A percentile compares a stretch with the other conserved stretches of the same genome.
Conservation (phyloP, 257 asterid genomes). For the Ophiorrhiza pumila region DNA sequence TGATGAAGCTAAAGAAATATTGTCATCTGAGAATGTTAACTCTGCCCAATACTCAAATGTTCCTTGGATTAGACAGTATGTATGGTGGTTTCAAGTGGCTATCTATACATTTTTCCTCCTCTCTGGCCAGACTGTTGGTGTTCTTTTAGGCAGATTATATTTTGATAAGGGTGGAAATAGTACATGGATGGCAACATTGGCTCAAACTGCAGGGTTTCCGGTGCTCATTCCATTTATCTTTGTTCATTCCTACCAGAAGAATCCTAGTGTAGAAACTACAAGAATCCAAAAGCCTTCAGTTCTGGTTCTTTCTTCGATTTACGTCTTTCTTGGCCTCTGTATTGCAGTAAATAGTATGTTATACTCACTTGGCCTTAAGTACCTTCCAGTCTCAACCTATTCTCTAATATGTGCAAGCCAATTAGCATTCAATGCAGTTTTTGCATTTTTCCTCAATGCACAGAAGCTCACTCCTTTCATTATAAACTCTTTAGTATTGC, state of each 20-base stretch:
- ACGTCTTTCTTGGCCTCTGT: constrained; percentile 35
- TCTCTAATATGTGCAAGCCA: constrained; percentile 50
- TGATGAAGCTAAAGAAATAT: constrained; percentile 6
- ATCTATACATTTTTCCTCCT: constrained; percentile 41
- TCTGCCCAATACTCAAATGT: background rate
- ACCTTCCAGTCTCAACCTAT: constrained; percentile 53
- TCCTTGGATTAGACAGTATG: constrained; percentile 21
- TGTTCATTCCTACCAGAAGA: constrained; percentile 8
- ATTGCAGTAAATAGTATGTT: constrained; percentile 30
- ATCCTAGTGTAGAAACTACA: background rate
- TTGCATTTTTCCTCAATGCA: constrained; percentile 43
- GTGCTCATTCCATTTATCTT: constrained; percentile 60
- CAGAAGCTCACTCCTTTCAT: constrained; percentile 41
- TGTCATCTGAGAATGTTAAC: background rate
- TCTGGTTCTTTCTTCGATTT: constrained; percentile 15
- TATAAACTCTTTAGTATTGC: constrained; percentile 46
- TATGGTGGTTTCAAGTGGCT: constrained; percentile 59
- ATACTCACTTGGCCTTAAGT: constrained; percentile 42
- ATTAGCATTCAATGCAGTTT: constrained; percentile 53
- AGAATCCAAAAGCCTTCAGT: constrained; percentile 17
- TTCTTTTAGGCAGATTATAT: constrained; percentile 58
- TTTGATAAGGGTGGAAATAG: constrained; percentile 73
- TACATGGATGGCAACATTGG: constrained; percentile 63
- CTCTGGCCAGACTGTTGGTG: constrained; percentile 52
- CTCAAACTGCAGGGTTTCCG: constrained; percentile 58